A percentile compares a stretch with the other conserved stretches of the same genome.
Evolutionary conservation across 202 grass and related monocot genomes (phyloP).

Genomic region (Schoenoplectus triqueter): DNA sequence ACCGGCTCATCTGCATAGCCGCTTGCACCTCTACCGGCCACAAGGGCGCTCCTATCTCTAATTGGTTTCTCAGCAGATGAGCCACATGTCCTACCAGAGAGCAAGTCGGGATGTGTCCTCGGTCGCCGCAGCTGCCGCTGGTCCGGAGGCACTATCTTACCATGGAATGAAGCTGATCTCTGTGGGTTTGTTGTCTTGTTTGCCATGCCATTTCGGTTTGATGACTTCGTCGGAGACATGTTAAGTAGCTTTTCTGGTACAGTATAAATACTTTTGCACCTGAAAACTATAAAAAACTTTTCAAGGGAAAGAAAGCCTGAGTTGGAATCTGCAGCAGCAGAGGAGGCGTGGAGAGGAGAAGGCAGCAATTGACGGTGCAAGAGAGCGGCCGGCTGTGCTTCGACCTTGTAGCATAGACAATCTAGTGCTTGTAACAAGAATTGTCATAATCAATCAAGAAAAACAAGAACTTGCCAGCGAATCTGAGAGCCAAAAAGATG

Average conservation of each 20-base stretch:
- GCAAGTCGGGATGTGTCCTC: conserved; percentile 76
- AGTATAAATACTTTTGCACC: not conserved
- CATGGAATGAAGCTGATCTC: conserved; percentile 72
- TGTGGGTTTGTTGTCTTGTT: conserved; percentile 37
- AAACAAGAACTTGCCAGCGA: conserved; percentile 13
- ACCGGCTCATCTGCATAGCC: not conserved
- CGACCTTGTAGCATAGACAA: conserved; percentile 18
- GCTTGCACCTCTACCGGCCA: not conserved
- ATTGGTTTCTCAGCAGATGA: not conserved
- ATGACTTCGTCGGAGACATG: not conserved
- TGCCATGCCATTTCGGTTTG: not conserved
- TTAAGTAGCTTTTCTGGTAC: not conserved
- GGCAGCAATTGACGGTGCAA: not conserved
- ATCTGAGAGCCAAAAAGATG: not conserved
- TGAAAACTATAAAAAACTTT: not conserved
- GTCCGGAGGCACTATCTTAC: conserved; percentile 37
- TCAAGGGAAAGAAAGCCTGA: conserved; percentile 3
- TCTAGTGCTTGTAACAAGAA: conserved; percentile 22
- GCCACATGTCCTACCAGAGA: conserved; percentile 39
- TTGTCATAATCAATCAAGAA: conserved; percentile 39
- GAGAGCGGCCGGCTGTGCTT: conserved; percentile 9
- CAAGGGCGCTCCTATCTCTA: conserved; percentile 25
- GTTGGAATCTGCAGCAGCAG: not conserved
- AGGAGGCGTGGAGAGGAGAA: not conserved
- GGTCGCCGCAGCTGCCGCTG: conserved; percentile 51